Evolutionary conservation across 2,329 filamentous ascomycete genomes (phyloP), one percentile per base, ranked within the genome.

Genomic region (Pseudophaeomoniella oleicola): DNA sequence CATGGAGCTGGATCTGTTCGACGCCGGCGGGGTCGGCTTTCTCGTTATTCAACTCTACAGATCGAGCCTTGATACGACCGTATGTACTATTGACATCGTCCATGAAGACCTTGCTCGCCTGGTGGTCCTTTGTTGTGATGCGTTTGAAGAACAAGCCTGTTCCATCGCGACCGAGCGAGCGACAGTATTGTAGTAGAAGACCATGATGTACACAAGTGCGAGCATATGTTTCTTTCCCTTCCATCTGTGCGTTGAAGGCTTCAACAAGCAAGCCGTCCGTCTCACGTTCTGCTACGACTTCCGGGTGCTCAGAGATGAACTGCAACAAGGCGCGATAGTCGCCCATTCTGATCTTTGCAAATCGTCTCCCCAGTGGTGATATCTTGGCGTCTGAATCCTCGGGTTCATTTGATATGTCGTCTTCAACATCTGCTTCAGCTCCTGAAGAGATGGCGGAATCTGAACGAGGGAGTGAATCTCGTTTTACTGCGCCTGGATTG

Each of bases 1-100:
- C 88, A 55, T 98, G 90, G 33, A 98, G 71, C 60, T 98, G 92
- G 47, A 98, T 98, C 59, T 94, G 88, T 63, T 98, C 90, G 6
- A 93, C 81, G 14, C 80, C 84, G 16, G 69, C 73, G 2, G 60
- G 60, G 5, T 64, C 64, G 14, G 67, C 61, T 39, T 66, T 59
- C 47, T 80, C 68, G 43, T 72, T 72, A 30, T 65, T 67, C 44
- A 94, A 79, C 57, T 92, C 83, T 4, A 71, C 68, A 1, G 81
- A 77, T 34, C 90, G 76, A 16, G 68, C 77, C 50, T 76, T 77
- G 57, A 98, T 96, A 37, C 79, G 76, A 50, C 69, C 67, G 59
- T 92, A 94, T 3, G 87, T 96, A 29, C 78, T 77, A 51, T 85
- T 80, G 32, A 98, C 87, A 55, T 98, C 90, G 57, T 94, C 88